phyloP scores from a whole-genome alignment of 208 protist species.

The Trypanosoma melophagium region DNA sequence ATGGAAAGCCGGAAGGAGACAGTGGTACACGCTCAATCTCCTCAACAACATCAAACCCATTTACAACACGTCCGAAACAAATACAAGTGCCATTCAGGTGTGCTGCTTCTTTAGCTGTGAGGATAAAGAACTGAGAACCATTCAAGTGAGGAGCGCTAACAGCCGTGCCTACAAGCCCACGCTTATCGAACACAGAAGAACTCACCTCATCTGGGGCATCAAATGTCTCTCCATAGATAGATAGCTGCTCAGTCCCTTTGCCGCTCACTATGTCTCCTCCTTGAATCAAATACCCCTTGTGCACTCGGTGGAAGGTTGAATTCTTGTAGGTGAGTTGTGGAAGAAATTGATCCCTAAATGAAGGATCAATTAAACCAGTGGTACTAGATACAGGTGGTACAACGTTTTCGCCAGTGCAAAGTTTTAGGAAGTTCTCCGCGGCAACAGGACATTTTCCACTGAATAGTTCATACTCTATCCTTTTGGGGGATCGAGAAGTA shows the following conservation, averaged over 20 bases:
- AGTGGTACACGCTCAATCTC: slow-evolving; percentile 71
- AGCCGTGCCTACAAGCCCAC: slow-evolving; percentile 96
- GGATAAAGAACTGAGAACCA: slow-evolving; percentile 92
- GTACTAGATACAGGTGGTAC: slow-evolving; percentile 52
- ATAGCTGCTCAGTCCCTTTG: slow-evolving; percentile 94
- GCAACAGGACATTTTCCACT: slow-evolving; percentile 70
- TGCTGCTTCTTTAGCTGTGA: slow-evolving; percentile 62
- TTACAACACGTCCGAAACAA: slow-evolving; percentile 92
- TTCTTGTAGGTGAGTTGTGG: slow-evolving; percentile 89
- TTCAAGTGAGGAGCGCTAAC: slow-evolving; percentile 97
- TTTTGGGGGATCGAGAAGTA: slow-evolving; percentile 40
- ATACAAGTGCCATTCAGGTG: slow-evolving; percentile 94
- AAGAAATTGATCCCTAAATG: slow-evolving; percentile 77
- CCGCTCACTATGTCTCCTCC: slow-evolving; percentile 82
- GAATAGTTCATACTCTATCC: slow-evolving; percentile 84
- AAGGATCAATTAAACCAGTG: slow-evolving; percentile 58
- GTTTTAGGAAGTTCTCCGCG: slow-evolving; percentile 84
- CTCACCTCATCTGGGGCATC: slow-evolving; percentile 95
- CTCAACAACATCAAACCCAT: slow-evolving; percentile 81
- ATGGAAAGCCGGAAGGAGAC: slow-evolving; percentile 40
- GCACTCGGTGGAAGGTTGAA: slow-evolving; percentile 92
- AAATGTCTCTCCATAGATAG: slow-evolving; percentile 95
- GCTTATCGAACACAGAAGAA: slow-evolving; percentile 71
- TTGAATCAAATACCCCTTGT: slow-evolving; percentile 91
- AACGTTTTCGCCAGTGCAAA: slow-evolving; percentile 87